Evolutionary conservation across 1,284 basidiomycete species (phyloP).

Genomic region (Tremellales sp.): DNA sequence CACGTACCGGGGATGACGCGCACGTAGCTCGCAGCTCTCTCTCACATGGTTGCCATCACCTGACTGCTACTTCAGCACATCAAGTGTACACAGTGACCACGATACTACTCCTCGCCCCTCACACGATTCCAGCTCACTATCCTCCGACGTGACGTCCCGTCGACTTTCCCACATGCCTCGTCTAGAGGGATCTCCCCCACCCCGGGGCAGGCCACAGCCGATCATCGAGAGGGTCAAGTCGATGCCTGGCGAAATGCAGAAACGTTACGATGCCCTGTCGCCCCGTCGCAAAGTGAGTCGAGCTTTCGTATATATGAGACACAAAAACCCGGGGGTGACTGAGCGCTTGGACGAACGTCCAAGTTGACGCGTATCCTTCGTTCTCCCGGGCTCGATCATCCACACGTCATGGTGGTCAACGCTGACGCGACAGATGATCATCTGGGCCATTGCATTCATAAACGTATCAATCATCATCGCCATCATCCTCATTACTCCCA

Average conservation of each 20-base stretch:
- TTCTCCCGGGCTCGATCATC: no score
- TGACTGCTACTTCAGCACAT: no score
- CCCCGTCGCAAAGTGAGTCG: neutral
- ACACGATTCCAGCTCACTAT: no score
- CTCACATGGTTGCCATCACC: neutral
- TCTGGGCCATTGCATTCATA: slow-evolving; percentile 23
- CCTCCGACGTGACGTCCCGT: no score
- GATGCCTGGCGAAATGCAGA: neutral
- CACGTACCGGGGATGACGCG: neutral
- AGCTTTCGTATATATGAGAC: no score
- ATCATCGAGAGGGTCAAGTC: neutral
- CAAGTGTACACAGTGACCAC: no score
- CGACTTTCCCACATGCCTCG: neutral
- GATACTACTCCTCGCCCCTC: no score
- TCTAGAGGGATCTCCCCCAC: neutral
- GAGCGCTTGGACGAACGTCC: no score
- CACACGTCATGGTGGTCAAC: no score
- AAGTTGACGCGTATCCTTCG: no score
- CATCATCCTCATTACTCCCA: slow-evolving; percentile 40
- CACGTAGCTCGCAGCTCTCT: neutral
- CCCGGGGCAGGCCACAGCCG: neutral
- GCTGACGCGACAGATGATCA: neutral
- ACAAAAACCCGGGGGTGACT: no score
- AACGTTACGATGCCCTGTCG: neutral
- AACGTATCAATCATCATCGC: slow-evolving; percentile 25